Evolutionary conservation across 1,284 basidiomycete species (phyloP), one percentile per base, ranked within the genome.

Genomic region (Cutaneotrichosporon sp.): DNA sequence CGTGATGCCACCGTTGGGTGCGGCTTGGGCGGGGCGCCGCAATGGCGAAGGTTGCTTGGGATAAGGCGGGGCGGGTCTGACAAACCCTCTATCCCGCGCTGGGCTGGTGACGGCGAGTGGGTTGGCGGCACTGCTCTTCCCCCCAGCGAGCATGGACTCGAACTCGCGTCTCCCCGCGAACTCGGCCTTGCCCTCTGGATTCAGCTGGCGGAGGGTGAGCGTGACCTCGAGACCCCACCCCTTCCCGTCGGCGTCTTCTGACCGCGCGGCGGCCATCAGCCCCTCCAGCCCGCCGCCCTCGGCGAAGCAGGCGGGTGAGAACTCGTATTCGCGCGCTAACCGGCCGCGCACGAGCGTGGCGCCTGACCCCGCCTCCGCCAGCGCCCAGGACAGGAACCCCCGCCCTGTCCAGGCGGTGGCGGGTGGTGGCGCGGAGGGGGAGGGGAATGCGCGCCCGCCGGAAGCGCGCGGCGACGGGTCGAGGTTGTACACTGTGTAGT

Each of bases 401-500:
- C 71, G 71, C 27, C 76, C 76, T 8, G 72, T 67, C 75, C 75
- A 78, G 14, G 46, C 22, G 7, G 47, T 18, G 18, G 46, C 36
- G 1, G 56, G 34, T 16, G 56, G 36, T 11, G 56, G 24, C 14
- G 34, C 34, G 9, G 56, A 42, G 4, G 63, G 60, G 3, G 47
- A 43, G 16, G 63, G 51, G 31, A 62, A 59, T 1, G 65, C 46
- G 22, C 49, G 56, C 10, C 29, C 64, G 10, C 59, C 22, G 4
- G 56, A 25, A 27, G 59, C 14, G 24, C 49, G 36, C n/a, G 52
- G 34, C 2, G 61, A 53, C 11, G 76, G 76, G 47, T 78, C 74
- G 36, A 77, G 69, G 58, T 71, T 72, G 72, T 78, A 78, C 14
- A 78, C 70, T n/a, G 73, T 73, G 58, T 73, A 78, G 55, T 78